These are phyloP conservation scores for Triticum turgidum DNA, from an alignment of 176 grass and related monocot species.

Conservation along the genomic window DNA sequence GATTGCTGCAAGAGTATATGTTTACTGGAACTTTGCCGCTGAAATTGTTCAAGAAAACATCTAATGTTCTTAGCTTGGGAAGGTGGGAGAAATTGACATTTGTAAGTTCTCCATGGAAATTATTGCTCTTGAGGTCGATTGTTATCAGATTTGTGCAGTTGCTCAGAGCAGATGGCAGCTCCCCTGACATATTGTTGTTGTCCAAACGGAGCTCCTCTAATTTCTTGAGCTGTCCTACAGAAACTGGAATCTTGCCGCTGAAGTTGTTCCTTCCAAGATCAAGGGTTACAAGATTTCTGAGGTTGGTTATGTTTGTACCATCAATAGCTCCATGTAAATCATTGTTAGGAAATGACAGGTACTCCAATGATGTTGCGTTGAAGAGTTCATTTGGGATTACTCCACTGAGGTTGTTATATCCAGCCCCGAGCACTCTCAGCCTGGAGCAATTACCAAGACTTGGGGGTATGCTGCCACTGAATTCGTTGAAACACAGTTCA, in stretches of 20 bases:
- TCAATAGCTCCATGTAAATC: neutral
- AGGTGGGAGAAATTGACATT: constrained; percentile 32
- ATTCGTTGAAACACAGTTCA: constrained; percentile 18
- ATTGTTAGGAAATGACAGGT: constrained; percentile 23
- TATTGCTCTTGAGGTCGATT: constrained; percentile 15
- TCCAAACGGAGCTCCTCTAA: constrained; percentile 25
- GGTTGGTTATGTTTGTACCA: neutral
- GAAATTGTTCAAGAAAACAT: constrained; percentile 1
- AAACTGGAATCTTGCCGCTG: neutral
- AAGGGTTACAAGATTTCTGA: constrained; percentile 3
- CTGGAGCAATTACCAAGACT: constrained; percentile 16
- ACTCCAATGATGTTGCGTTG: neutral
- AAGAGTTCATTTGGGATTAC: constrained; percentile 31
- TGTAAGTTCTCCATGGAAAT: neutral
- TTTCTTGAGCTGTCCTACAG: constrained; percentile 31
- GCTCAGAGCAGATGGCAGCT: constrained; percentile 15
- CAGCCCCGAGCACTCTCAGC: constrained; percentile 16
- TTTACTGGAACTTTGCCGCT: constrained; percentile 26
- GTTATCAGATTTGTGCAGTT: constrained; percentile 20
- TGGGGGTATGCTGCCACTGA: neutral
- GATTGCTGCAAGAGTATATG: constrained; percentile 31
- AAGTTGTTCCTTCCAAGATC: constrained; percentile 31
- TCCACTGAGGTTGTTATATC: constrained; percentile 29
- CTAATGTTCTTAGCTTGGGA: constrained; percentile 11
- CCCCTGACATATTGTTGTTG: constrained; percentile 1